Conservation (phyloP, 306 rosid genomes). For the Coriaria nepalensis region DNA sequence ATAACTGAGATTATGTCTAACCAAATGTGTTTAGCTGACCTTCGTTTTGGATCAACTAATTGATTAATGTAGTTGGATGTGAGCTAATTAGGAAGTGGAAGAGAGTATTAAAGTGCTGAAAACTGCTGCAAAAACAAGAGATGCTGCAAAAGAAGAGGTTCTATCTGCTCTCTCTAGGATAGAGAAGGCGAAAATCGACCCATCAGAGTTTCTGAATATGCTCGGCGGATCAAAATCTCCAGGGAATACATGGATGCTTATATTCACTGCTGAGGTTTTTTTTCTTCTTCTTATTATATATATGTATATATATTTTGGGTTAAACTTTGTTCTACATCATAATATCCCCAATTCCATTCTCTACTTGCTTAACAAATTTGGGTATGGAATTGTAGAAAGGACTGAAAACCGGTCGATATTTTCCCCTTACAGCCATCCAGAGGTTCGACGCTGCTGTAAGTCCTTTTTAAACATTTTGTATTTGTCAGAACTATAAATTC, state of each 20-base stretch:
- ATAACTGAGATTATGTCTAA: not conserved
- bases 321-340: conserved; percentile 1
- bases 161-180: conserved; percentile 61
- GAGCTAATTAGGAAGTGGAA: conserved; percentile 58
- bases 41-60: conserved; percentile 2
- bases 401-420: conserved; percentile 58
- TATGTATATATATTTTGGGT: too few species aligned
- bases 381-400: conserved; percentile 41
- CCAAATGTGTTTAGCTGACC: not conserved
- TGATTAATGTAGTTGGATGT: conserved; percentile 10
- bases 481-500: too few species aligned
- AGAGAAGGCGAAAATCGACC: conserved; percentile 72
- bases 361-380: not conserved
- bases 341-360: not conserved
- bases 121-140: conserved; percentile 62
- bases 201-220: conserved; percentile 53
- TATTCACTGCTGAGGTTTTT: conserved; percentile 67
- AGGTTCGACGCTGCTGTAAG: conserved; percentile 91
- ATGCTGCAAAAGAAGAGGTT: conserved; percentile 43
- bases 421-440: conserved; percentile 87
- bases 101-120: conserved; percentile 69
- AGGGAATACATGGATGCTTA: conserved; percentile 94
- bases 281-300: conserved; percentile 7
- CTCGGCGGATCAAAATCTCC: conserved; percentile 81
- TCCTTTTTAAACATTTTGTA: conserved; percentile 11